These are phyloP conservation scores for Leccinum fibrillosum DNA, from an alignment of 768 basidiomycete genomes.

Conservation along the genomic window DNA sequence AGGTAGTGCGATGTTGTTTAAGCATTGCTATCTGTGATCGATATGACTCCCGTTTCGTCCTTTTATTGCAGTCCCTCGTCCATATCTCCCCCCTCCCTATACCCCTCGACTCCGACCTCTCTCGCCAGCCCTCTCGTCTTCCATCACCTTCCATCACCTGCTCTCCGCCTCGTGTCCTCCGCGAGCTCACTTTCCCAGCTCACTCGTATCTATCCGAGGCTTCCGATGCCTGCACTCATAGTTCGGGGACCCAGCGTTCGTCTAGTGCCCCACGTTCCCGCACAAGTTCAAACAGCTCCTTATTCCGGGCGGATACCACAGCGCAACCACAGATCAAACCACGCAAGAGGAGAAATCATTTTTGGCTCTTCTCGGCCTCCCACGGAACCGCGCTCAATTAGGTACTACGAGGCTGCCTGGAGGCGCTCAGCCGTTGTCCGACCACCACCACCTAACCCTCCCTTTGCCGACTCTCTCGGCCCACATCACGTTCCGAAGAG, in stretches of 20 bases:
- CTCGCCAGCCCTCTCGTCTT: constrained; percentile 25
- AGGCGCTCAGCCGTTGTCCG: constrained; percentile 31
- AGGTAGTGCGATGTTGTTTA: too few relatives aligned
- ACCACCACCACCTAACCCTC: constrained; percentile 1
- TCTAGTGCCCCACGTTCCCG: constrained; percentile 4
- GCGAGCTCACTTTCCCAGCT: constrained; percentile 72
- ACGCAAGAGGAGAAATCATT: constrained; percentile 25
- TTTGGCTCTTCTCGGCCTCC: constrained; percentile 39
- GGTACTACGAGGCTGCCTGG: constrained; percentile 49
- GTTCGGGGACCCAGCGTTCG: constrained; percentile 3
- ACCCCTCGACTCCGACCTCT: constrained; percentile 44
- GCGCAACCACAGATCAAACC: constrained; percentile 12
- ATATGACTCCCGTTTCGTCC: constrained; percentile 62
- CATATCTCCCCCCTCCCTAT: constrained; percentile 55
- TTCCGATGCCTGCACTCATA: constrained; percentile 8
- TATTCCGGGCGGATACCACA: constrained; percentile 17
- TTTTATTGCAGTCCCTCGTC: constrained; percentile 68
- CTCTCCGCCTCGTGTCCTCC: constrained; percentile 32
- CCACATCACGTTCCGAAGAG: constrained; percentile 37
- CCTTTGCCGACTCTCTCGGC: constrained; percentile 21
- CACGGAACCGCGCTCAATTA: constrained; percentile 43
- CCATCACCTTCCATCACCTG: constrained; percentile 12
- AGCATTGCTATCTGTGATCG: too few relatives aligned
- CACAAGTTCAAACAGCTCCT: constrained; percentile 14
- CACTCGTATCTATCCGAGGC: constrained; percentile 47